Evolutionary conservation across 1,284 basidiomycete genomes (phyloP).

Genomic region (Sparassis latifolia): DNA sequence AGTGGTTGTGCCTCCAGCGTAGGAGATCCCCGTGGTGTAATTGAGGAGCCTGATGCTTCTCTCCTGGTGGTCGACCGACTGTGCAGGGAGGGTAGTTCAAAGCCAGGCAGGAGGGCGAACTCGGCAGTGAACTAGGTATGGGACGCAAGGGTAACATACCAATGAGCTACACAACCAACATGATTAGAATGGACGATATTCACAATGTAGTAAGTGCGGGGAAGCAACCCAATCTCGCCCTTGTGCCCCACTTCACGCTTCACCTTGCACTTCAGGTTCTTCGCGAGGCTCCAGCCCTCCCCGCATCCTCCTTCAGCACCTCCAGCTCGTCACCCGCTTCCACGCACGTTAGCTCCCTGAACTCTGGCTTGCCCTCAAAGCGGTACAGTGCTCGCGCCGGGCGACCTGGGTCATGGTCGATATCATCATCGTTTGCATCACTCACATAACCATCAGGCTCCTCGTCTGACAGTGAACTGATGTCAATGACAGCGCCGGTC

Average conservation of each 20-base stretch:
- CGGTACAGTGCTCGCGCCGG: conserved; percentile 62
- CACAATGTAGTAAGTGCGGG: conserved; percentile 68
- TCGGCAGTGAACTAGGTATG: conserved; percentile 50
- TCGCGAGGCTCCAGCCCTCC: conserved; percentile 72
- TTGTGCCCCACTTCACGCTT: conserved; percentile 22
- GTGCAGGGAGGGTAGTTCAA: conserved; percentile 28
- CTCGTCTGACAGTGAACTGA: conserved; percentile 22
- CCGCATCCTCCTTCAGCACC: conserved; percentile 57
- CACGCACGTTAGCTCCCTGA: conserved; percentile 54
- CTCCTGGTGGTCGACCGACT: conserved; percentile 23
- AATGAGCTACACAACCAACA: too few relatives aligned
- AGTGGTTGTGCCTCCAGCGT: conserved; percentile 25
- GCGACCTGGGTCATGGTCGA: conserved; percentile 29
- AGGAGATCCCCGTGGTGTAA: conserved; percentile 49
- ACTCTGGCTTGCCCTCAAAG: conserved; percentile 69
- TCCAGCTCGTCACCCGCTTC: conserved; percentile 60
- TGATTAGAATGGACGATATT: conserved; percentile 16
- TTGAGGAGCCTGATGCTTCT: conserved; percentile 39
- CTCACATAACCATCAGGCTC: conserved; percentile 33
- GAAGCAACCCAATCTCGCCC: conserved; percentile 64
- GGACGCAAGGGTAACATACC: background rate
- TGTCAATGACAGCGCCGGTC: conserved; percentile 23
- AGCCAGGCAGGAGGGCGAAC: conserved; percentile 43
- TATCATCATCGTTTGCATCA: conserved; percentile 31
- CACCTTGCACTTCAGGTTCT: conserved; percentile 15